These are phyloP conservation scores for Vigna angularis DNA, from an alignment of 306 rosid genomes.

Conservation along the genomic window DNA sequence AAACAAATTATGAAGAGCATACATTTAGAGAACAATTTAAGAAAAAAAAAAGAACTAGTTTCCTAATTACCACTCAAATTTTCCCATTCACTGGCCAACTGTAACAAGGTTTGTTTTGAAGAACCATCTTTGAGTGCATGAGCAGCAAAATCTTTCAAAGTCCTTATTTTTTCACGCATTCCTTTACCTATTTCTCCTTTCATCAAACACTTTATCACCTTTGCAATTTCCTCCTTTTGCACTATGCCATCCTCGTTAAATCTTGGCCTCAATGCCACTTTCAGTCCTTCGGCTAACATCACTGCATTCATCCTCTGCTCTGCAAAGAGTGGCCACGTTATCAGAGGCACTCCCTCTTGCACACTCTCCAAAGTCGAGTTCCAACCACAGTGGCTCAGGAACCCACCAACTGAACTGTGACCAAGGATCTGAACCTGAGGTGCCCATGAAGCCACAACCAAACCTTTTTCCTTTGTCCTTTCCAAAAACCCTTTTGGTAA, in stretches of 20 bases:
- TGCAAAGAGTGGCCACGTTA: conserved; percentile 20
- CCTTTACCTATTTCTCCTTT: not conserved
- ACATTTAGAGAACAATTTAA: not conserved
- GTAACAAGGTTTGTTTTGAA: not conserved
- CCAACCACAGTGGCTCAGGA: conserved; percentile 5
- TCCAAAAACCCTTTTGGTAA: not conserved
- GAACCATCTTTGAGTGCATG: not conserved
- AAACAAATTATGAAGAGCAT: no score
- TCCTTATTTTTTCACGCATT: not conserved
- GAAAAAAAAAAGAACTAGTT: not conserved
- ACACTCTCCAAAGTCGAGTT: conserved; percentile 1
- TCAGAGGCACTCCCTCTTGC: conserved; percentile 15
- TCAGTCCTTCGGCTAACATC: not conserved
- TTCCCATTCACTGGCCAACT: conserved; percentile 17
- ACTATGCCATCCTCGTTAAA: conserved; percentile 14
- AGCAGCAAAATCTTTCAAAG: not conserved
- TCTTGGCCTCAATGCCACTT: not conserved
- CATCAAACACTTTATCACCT: not conserved
- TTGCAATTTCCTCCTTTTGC: not conserved
- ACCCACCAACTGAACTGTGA: not conserved
- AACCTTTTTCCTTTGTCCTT: conserved; percentile 12
- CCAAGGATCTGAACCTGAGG: not conserved
- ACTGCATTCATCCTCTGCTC: conserved; percentile 10
- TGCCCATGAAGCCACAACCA: conserved; percentile 15
- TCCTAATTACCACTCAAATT: conserved; percentile 8